Base-by-base conservation (phyloP, 441 rosid species). In the Breynia disticha region DNA sequence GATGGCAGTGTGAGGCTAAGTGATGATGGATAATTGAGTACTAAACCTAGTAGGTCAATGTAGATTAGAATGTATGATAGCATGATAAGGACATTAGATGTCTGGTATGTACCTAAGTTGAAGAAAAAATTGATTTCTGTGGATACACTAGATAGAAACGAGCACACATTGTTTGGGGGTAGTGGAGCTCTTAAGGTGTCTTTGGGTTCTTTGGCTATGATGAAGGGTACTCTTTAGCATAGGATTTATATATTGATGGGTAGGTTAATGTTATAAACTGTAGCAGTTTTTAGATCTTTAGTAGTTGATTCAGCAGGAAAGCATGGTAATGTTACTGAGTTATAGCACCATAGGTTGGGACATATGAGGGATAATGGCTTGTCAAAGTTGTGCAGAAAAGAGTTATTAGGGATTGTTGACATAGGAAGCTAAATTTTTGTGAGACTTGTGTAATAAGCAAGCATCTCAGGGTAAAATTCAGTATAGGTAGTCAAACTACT, bases 41-140 rank as follows among this genome's bases (percentile, higher is more conserved):
- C 45, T 22, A 22, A 16, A 7, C 42, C 12, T 16, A 24, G 43
- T 28, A 22, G 44, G 24, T 56, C 44, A 24, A 0, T 14, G 10
- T 12, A 45, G 12, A 56, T 44, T 4, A 56, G 45, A 24, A 24
- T 24, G 32, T 24, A 21, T 56, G 44, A 56, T 28, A 51, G 4
- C 17, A 56, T 46, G 11, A 3, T 45, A 1, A 45, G 13, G 45
- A 46, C 51, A 56, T n/a, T 13, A 0, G 17, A 56, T 56, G 50
- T 43, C 4, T 43, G 7, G 37, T 35, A 56, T 45, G 17, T 12
- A 24, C 44, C 0, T 16, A 15, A 7, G 9, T 5, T 13, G 10
- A 0, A 11, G 16, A 56, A 56, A 15, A 45, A 44, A n/a, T 3
- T 56, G 17, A 46, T 45, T 44, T 56, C 14, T 0, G 1, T 28